Base-by-base conservation (phyloP, 768 basidiomycete species). In the Trametes cubensis region DNA sequence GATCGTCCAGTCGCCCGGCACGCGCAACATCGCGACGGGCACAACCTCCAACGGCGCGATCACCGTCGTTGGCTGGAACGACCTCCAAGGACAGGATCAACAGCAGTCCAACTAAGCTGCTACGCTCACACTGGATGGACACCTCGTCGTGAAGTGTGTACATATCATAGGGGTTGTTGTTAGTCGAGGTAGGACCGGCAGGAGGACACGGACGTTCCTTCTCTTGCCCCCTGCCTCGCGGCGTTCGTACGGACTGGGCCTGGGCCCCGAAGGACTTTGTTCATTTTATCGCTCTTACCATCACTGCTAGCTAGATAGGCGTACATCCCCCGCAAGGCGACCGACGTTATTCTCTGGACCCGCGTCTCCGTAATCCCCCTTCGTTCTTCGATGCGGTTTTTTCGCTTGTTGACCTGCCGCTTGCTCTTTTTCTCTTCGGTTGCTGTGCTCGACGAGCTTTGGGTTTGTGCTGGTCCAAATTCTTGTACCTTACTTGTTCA, bases 21-120 rank as follows among this genome's bases (percentile, higher is more conserved):
- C 72, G 40, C 81, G 80, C 49, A 80, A 81, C 71, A 63, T 71
- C 40, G 72, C 70, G 68, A 79, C 75, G 14, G 85, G 84, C 58
- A 67, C 69, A 30, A 74, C 77, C 40, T 57, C 76, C 13, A 78
- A 80, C 63, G 81, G 80, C 26, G 64, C 70, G 34, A 72, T 81
- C 58, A 77, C 72, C 60, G 80, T 85, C 54, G 71, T 78, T 49
- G 86, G 85, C 15, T 79, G 83, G 80, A 26, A 50, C 38, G 56
- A 52, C 28, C 34, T 34, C 28, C 28, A 28, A 28, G 28, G 28
- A 13, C 13, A n/a, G 42, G 8, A 38, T 28, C 13, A 41, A 25
- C 41, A 20, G 23, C 41, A 49, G 49, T 58, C 58, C 26, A 59
- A 52, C 58, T 58, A 20, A 50, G 47, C 38, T 10, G 20, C 20